Base-by-base conservation (phyloP, 2,329 filamentous ascomycete genomes). In the Tolypocladium nubicola region DNA sequence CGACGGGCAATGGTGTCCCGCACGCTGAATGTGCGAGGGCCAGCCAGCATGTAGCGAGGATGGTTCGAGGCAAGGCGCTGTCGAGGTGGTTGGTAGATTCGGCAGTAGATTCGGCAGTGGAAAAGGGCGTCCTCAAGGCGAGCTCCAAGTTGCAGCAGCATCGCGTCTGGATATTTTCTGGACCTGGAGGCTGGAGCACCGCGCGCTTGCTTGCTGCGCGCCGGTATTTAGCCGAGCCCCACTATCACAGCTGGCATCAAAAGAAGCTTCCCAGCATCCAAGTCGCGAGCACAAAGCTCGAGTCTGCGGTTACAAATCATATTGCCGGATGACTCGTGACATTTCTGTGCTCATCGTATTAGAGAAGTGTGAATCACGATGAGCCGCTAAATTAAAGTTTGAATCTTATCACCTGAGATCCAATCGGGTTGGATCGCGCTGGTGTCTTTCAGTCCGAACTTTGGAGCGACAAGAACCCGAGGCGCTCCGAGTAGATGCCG, bases 111-210 rank as follows among this genome's bases (percentile, higher is more conserved):
- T 50, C 30, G 47, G 37, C 45, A 26, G 37, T 50, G 21, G 35
- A 52, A 52, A 50, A 35, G 43, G 1, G 43, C 21, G 9, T 53
- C 16, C 10, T 45, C 26, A 37, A 45, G 26, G 55, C 55, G 14
- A 21, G 45, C 38, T 43, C 43, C 19, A 33, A 8, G 26, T 9
- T 10, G 8, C 23, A 30, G 23, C 47, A 52, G 59, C 60, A 59
- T 4, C 61, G 62, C 61, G 61, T 61, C 58, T 54, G 56, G 56
- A 60, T 60, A 61, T 60, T 62, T 64, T 62, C 59, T 52, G 55
- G 55, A 39, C 53, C 60, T 59, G 61, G 40, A 5, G 43, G 47
- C 30, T 50, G 47, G 47, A 50, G 26, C 47, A 50, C 9, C 10
- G 47, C 47, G 30, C 47, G 11, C 9, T 16, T 35, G 30, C 2